Conservation (phyloP, 1,284 basidiomycete genomes). For the Cutaneotrichosporon mucoides region DNA sequence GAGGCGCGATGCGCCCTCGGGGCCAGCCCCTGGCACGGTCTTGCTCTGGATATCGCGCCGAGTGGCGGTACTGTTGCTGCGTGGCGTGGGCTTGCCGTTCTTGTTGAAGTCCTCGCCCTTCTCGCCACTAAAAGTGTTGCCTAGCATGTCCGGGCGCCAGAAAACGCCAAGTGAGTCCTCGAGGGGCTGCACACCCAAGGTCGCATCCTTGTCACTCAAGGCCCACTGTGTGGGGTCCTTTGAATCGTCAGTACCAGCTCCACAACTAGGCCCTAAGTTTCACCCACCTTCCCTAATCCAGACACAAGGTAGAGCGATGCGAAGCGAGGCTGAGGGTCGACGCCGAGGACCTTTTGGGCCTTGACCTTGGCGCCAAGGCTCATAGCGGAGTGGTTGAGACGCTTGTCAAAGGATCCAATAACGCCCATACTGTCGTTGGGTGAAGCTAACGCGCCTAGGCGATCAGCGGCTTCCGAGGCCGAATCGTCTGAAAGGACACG, state of each 20-base stretch:
- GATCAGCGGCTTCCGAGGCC: conserved; percentile 11
- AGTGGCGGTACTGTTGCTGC: conserved; percentile 49
- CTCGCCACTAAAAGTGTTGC: conserved; percentile 76
- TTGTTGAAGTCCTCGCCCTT: conserved; percentile 23
- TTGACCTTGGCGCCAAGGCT: conserved; percentile 23
- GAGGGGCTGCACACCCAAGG: conserved; percentile 73
- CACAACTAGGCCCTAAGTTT: not conserved
- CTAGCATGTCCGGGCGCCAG: conserved; percentile 92
- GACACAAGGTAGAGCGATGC: conserved; percentile 54
- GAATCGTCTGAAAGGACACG: not conserved
- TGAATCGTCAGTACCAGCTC: not conserved
- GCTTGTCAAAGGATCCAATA: conserved; percentile 19
- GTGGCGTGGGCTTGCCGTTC: conserved; percentile 20
- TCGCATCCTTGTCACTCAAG: conserved; percentile 80
- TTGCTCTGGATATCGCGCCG: conserved; percentile 51
- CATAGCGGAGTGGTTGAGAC: conserved; percentile 17
- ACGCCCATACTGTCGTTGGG: conserved; percentile 10
- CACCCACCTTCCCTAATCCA: conserved; percentile 50
- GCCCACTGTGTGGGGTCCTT: conserved; percentile 62
- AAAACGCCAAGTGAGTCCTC: conserved; percentile 85
- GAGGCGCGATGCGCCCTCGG: conserved; percentile 58
- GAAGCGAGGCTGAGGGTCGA: conserved; percentile 40
- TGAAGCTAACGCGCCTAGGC: conserved; percentile 8
- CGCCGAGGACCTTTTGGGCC: conserved; percentile 35
- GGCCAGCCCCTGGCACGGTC: conserved; percentile 48